Percentiles rank a stretch among this genome's conserved stretches.
Evolutionary conservation across 2,329 filamentous ascomycete genomes (phyloP).

Genomic region (Pyrenochaeta sp.): DNA sequence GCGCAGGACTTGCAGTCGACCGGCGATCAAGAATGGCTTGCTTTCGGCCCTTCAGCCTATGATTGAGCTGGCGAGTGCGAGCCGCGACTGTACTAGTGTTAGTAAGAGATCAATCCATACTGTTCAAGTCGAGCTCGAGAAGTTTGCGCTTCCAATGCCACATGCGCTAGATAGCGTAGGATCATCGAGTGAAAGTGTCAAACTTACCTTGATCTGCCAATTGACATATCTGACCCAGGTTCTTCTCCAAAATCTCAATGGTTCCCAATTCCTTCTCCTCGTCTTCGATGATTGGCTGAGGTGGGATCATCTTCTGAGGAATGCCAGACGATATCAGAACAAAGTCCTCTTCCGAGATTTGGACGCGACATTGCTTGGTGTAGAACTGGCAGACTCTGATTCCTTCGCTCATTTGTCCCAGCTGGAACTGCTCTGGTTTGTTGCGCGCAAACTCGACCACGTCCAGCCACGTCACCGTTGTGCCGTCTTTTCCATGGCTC

Average conservation of each 20-base stretch:
- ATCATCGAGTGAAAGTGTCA: neutral
- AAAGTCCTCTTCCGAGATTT: constrained; percentile 89
- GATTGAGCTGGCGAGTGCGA: constrained; percentile 79
- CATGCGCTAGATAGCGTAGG: too few relatives aligned
- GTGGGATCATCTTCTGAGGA: constrained; percentile 81
- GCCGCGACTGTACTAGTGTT: constrained; percentile 63
- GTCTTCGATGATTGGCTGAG: constrained; percentile 82
- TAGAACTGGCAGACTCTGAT: constrained; percentile 80
- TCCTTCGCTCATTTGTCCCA: constrained; percentile 73
- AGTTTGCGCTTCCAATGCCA: too few relatives aligned
- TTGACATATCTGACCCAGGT: constrained; percentile 77
- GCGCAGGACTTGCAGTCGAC: constrained; percentile 55
- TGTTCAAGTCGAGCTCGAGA: too few relatives aligned
- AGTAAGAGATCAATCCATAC: constrained; percentile 1
- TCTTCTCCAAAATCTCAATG: constrained; percentile 82
- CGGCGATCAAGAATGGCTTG: constrained; percentile 74
- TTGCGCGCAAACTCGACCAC: constrained; percentile 84
- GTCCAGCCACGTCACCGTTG: constrained; percentile 79
- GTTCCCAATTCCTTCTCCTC: constrained; percentile 86
- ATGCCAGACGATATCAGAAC: constrained; percentile 83
- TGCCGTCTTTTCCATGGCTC: constrained; percentile 66
- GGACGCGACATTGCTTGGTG: constrained; percentile 79
- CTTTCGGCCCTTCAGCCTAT: constrained; percentile 76
- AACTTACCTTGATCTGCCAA: constrained; percentile 75
- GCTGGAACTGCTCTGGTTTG: constrained; percentile 78